A percentile compares a stretch with the other conserved stretches of the same genome.
Conservation (phyloP, 345 rosid genomes). For the Ceriops decandra region DNA sequence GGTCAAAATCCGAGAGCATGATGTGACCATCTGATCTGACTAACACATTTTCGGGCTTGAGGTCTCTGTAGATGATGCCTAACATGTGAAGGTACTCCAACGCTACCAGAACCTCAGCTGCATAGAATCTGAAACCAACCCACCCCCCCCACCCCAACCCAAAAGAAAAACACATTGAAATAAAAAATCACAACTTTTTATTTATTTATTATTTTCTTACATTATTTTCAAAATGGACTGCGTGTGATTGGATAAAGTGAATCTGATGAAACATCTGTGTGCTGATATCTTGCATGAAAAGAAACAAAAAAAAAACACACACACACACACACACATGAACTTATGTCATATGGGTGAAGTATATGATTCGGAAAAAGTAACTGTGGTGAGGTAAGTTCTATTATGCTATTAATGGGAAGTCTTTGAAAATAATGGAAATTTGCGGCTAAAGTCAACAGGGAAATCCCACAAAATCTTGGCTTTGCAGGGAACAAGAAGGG, state of each 20-base stretch:
- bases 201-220: too few relatives aligned
- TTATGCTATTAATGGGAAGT: conserved; percentile 23
- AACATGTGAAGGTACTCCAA: conserved; percentile 94
- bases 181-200: background rate
- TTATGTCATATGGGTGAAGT: too few relatives aligned
- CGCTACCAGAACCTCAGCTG: conserved; percentile 88
- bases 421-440: conserved; percentile 29
- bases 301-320: background rate
- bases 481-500: background rate
- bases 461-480: conserved; percentile 16
- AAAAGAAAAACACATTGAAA: background rate
- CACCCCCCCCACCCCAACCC: too few relatives aligned
- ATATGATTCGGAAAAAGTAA: background rate
- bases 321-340: too few relatives aligned
- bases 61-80: conserved; percentile 90
- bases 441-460: conserved; percentile 32
- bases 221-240: too few relatives aligned
- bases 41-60: conserved; percentile 89
- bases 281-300: conserved; percentile 23
- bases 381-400: conserved; percentile 6
- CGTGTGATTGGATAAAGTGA: background rate
- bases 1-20: conserved; percentile 96
- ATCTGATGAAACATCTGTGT: background rate
- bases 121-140: conserved; percentile 59
- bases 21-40: conserved; percentile 96